Base-by-base conservation (phyloP, 2,329 filamentous ascomycete genomes). In the Apiospora phragmitis region DNA sequence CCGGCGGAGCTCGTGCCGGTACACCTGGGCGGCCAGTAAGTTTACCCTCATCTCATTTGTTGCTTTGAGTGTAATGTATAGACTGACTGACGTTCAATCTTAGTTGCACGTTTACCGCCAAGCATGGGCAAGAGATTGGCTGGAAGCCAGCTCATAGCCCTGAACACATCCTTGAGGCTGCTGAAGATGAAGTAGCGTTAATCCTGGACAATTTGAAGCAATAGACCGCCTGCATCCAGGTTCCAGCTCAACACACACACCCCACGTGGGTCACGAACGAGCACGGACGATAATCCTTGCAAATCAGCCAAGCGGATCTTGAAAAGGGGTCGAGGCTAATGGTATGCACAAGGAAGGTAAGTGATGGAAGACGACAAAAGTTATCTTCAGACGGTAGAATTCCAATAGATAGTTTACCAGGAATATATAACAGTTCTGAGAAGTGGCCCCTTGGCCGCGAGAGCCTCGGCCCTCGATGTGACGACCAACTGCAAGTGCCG, bases 161-260 rank as follows among this genome's bases (percentile, higher is more conserved):
- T 0, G 77, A 84, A 68, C 83, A 88, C 75, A 83, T 87, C 14
- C 72, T 88, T 0, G 82, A 86, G 65, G 75, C 74, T 41, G 83
- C 83, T 1, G 83, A 83, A 62, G 81, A 77, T 0, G 86, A 88
- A 70, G 85, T 87, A 1, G 81, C 84, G 14, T 70, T 83, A 24
- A 85, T 87, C 24, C 71, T 83, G 71, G 69, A 73, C 38, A 59
- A 73, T n/a, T 35, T 73, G 18, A 70, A 74, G 66, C 65, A 71
- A 18, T 49, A 74, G 73, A 9, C 18, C 18, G 21, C 4, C 14
- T 5, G 5, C 26, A 7, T 24, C 21, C 8, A 7, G 6, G n/a
- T 11, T 24, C 42, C 16, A 43, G 42, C 16, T 43, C 14, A 21
- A 43, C 42, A 43, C 42, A 43, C 42, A 43, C 14, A 43, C 16